Evolutionary conservation across 306 rosid genomes (phyloP).

Genomic region (Acacia melanoxylon): DNA sequence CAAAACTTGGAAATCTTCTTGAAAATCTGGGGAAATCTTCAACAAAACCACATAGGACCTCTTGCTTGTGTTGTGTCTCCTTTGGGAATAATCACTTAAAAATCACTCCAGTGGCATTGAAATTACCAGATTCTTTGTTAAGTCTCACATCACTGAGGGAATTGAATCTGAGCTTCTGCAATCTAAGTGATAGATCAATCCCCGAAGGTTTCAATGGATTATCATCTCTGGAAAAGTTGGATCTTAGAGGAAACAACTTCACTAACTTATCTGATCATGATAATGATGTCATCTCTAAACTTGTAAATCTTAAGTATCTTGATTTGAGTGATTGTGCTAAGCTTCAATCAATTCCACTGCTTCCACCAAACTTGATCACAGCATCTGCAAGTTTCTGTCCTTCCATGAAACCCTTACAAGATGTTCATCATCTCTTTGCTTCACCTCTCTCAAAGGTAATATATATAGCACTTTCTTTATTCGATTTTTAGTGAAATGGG

Average conservation of each 20-base stretch:
- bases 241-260: not conserved
- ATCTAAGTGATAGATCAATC: not conserved
- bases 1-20: not conserved
- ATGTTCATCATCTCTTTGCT: not conserved
- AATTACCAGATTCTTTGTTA: not conserved
- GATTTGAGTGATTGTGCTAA: not conserved
- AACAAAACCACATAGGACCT: not conserved
- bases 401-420: conserved; percentile 2
- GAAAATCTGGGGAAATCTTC: not conserved
- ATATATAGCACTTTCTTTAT: not conserved
- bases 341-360: not conserved
- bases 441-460: not conserved
- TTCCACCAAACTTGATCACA: not conserved
- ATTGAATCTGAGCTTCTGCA: not conserved
- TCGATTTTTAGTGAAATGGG: too few relatives aligned
- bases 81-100: not conserved
- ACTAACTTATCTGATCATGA: not conserved
- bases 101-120: not conserved
- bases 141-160: not conserved
- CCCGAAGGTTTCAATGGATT: not conserved
- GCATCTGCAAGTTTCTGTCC: not conserved
- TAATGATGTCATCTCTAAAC: not conserved
- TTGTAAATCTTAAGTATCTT: not conserved
- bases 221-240: not conserved
- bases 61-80: not conserved